Evolutionary conservation across 1,139 yeast genomes (phyloP), one percentile per base, ranked within the genome.

Genomic region (Saccharomycopsis hybrid): DNA sequence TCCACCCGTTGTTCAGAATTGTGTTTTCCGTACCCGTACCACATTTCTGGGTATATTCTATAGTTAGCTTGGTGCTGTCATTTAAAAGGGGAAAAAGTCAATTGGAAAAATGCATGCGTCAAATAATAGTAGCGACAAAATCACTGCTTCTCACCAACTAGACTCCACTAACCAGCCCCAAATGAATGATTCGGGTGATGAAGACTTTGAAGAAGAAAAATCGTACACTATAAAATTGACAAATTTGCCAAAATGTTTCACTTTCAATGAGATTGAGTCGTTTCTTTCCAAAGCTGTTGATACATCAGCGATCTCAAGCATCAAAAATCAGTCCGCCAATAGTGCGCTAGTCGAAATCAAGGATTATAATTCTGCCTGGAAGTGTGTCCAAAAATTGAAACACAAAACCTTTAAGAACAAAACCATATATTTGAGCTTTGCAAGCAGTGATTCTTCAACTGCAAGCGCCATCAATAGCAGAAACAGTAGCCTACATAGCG

Each of bases 291-390:
- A 5, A 5, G 29, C 5, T 8, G 25, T 46, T n/a, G 45, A 46
- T 24, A 11, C 25, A 2, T n/a, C 32, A 2, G 7, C 5, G 11
- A 33, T 46, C 18, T 8, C 45, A 5, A 25, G 28, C 13, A 35
- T 46, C 13, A 30, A 27, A 18, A 30, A 32, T 32, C 11, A 30
- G 4, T 11, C 13, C 9, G 24, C 18, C 18, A 35, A 24, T 8
- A 5, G 5, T 5, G 40, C 41, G n/a, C 4, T 30, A 11, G 40
- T 46, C 9, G 32, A 32, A 5, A 25, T 46, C 9, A 25, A 18
- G 5, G 44, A 32, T 8, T 46, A 46, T 29, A 46, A 46, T 37
- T 11, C 32, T n/a, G 49, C 49, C 13, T 46, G 49, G 49, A 46
- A 46, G 27, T 41, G 44, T 32, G 49, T 46, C n/a, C 27, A 35